A percentile compares a stretch with the other conserved stretches of the same genome.
These are phyloP conservation scores for Phytopythium aichiense DNA, from an alignment of 352 stramenopile genomes.

Conservation along the genomic window DNA sequence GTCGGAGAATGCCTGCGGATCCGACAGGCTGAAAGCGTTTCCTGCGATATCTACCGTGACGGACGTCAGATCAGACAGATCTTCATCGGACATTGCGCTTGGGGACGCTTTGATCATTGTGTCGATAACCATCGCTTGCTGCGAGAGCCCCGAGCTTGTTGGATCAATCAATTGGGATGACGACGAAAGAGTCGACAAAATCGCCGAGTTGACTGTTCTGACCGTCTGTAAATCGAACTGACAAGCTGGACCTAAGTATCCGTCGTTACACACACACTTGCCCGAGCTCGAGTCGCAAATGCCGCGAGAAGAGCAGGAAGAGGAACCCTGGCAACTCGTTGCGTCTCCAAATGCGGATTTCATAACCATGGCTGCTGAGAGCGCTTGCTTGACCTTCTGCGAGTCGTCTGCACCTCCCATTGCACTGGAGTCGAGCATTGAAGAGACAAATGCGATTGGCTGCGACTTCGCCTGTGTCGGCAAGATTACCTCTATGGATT, in stretches of 20 bases:
- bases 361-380: constrained; percentile 46
- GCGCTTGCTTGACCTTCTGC: constrained; percentile 25
- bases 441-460: constrained; percentile 34
- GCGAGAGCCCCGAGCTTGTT: constrained; percentile 38
- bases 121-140: constrained; percentile 43
- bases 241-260: constrained; percentile 43
- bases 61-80: constrained; percentile 30
- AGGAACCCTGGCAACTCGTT: background rate
- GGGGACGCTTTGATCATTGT: constrained; percentile 38
- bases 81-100: constrained; percentile 24
- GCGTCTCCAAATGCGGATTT: constrained; percentile 23
- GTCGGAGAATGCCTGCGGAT: constrained; percentile 35
- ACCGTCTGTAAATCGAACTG: constrained; percentile 30
- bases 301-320: constrained; percentile 28
- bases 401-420: constrained; percentile 14
- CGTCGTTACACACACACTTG: constrained; percentile 27
- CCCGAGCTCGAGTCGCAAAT: constrained; percentile 22
- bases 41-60: constrained; percentile 37
- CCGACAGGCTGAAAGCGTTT: constrained; percentile 38
- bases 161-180: constrained; percentile 30
- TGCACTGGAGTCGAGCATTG: constrained; percentile 20
- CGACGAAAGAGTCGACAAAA: constrained; percentile 36
- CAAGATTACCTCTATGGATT: constrained; percentile 33
- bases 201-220: constrained; percentile 31
- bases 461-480: constrained; percentile 26